phyloP scores from a whole-genome alignment of 2,329 filamentous ascomycete species.

The Laburnicola sp. region DNA sequence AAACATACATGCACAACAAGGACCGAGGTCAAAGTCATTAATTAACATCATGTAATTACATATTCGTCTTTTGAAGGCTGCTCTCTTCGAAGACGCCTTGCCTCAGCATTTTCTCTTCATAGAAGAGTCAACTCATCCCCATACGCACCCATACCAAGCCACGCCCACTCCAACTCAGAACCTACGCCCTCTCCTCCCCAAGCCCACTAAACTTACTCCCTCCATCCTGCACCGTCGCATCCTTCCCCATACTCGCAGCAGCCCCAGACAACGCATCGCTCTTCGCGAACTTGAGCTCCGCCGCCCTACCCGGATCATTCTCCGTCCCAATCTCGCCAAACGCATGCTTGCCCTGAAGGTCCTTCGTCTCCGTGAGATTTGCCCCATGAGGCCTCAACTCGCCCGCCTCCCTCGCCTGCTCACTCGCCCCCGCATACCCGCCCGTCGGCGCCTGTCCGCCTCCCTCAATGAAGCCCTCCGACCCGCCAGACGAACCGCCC shows the following conservation, averaged over 20 bases:
- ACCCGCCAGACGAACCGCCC: constrained; percentile 42
- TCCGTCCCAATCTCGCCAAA: constrained; percentile 55
- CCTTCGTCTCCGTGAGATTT: constrained; percentile 53
- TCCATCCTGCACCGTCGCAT: constrained; percentile 15
- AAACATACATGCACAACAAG: too few relatives aligned
- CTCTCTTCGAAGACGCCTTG: too few relatives aligned
- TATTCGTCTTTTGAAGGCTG: too few relatives aligned
- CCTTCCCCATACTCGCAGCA: constrained; percentile 26
- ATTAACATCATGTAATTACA: too few relatives aligned
- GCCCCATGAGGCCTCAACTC: constrained; percentile 54
- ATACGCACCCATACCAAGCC: too few relatives aligned
- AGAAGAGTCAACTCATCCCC: too few relatives aligned
- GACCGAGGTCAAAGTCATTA: too few relatives aligned
- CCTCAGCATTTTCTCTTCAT: too few relatives aligned
- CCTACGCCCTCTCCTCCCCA: constrained; percentile 14
- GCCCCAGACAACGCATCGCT: constrained; percentile 36
- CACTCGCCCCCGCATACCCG: constrained; percentile 39
- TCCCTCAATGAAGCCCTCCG: constrained; percentile 40
- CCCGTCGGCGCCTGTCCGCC: constrained; percentile 45
- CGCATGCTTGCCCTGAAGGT: constrained; percentile 25
- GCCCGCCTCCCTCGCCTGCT: constrained; percentile 32
- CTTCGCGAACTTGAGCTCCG: constrained; percentile 46
- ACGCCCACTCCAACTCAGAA: too few relatives aligned
- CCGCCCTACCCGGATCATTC: constrained; percentile 60
- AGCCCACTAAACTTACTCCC: constrained; percentile 31